Evolutionary conservation across 495 filamentous ascomycete species (phyloP), one percentile per base, ranked within the genome.

Genomic region (Trichoderma orchidacearum): DNA sequence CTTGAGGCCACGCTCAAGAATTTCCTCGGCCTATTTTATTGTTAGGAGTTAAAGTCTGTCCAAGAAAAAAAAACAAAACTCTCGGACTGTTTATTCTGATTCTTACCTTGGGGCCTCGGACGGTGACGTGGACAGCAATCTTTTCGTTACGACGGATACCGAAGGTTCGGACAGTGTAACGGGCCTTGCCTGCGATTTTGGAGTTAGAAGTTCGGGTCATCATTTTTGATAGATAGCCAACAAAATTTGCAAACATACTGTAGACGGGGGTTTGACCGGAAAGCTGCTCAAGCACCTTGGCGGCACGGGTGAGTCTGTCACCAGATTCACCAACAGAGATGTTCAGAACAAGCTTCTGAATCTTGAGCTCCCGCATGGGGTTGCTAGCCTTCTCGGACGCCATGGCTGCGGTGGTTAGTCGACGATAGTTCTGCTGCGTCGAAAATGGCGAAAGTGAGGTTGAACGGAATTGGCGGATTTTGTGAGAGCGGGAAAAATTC

Each of bases 61-160:
- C n/a, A 18, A 31, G 11, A 31, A 6, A n/a, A n/a, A n/a, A n/a
- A n/a, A n/a, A n/a, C n/a, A n/a, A n/a, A n/a, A n/a, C n/a, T 56
- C 23, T 56, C 13, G 9, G n/a, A 12, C 27, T 56, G 17, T 21
- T 17, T 29, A 1, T 53, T 12, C 6, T 0, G 13, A 27, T 4
- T 53, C 8, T 52, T 52, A 51, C 56, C 85, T 99, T 99, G 77
- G 94, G 90, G 65, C 94, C 94, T 70, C 94, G 93, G 77, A 99
- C 90, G 71, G 94, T 99, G 70, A 99, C 94, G 79, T 99, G 94
- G 58, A 99, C 94, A 62, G 94, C 81, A 69, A 98, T 97, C 86
- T 97, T 98, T 75, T 98, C 93, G 84, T 98, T 97, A 87, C 93
- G 90, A 71, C 94, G 92, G 82, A 99, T 99, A 85, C 94, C 94